Evolutionary conservation across 75 land plant species (phyloP), one percentile per base, ranked within the genome.

Genomic region (Picea sitchensis): DNA sequence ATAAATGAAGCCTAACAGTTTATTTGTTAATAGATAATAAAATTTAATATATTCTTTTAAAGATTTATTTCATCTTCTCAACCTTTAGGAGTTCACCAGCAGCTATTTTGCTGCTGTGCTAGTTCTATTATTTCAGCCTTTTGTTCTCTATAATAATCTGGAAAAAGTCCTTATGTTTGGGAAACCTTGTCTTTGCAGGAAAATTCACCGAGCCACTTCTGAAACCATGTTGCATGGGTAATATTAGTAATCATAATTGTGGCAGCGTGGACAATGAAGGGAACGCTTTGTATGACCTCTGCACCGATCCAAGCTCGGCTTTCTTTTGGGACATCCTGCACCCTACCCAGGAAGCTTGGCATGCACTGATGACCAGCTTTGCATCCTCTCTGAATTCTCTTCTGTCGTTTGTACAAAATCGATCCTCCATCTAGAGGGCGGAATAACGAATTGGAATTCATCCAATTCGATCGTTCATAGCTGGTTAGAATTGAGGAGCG

Each of bases 281-380:
- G 15, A n/a, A 26, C 0, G 83, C 77, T 58, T 54, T 79, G 62
- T 90, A 85, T 63, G 75, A 58, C 2, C 36, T 87, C 4, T 90
- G 92, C 73, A 34, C 65, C 17, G 60, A 87, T 17, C 92, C 87
- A 38, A 38, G 68, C n/a, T 75, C 81, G 5, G 34, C 80, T 36
- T 81, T 90, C 83, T 90, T 80, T 61, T 90, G 91, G 91, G 91
- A 90, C 41, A 12, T 21, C 3, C 54, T 84, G 4, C 91, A 90
- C 76, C 91, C 87, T 21, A 80, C 89, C 0, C 80, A 90, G 68
- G 76, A 57, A 13, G 89, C 87, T 2, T 90, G 89, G 89, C 34
- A 51, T 59, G 84, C 78, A 0, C 76, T 87, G 26, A 81, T 59
- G 13, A 44, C 18, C 1, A 60, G 77, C 1, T 15, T 86, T 34